Conservation (phyloP, 1,284 basidiomycete genomes). For the Exobasidium rhododendri region DNA sequence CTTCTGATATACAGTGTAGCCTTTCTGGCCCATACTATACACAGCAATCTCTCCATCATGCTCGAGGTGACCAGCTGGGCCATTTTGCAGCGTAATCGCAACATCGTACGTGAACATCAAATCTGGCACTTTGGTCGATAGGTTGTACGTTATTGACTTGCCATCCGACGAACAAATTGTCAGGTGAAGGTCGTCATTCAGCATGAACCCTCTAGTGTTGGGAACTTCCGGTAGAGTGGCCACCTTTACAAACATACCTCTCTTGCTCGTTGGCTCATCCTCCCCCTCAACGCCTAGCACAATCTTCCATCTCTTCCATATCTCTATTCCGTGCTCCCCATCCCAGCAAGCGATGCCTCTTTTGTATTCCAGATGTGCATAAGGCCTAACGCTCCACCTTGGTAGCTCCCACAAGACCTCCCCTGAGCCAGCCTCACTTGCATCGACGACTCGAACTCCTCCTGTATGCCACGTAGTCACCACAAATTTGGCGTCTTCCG, state of each 20-base stretch:
- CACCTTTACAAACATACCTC: slow-evolving; percentile 6
- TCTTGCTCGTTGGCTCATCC: background rate
- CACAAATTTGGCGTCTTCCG: slow-evolving; percentile 5
- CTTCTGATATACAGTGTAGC: slow-evolving; percentile 16
- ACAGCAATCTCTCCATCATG: slow-evolving; percentile 13
- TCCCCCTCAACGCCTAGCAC: background rate
- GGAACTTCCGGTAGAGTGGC: background rate
- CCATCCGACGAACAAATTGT: slow-evolving; percentile 12
- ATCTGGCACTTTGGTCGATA: background rate
- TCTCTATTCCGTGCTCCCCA: slow-evolving; percentile 4
- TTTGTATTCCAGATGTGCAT: slow-evolving; percentile 18
- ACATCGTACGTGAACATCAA: background rate
- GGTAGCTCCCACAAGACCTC: slow-evolving; percentile 11
- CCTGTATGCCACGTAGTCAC: slow-evolving; percentile 3
- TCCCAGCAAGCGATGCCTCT: slow-evolving; percentile 9
- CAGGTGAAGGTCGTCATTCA: slow-evolving; percentile 2
- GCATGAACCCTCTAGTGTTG: slow-evolving; percentile 7
- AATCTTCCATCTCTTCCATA: slow-evolving; percentile 11
- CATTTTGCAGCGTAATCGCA: background rate
- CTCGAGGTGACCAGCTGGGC: slow-evolving; percentile 16
- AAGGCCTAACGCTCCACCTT: background rate
- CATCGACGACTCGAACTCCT: slow-evolving; percentile 5
- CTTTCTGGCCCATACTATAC: slow-evolving; percentile 7
- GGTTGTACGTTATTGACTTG: slow-evolving; percentile 1
- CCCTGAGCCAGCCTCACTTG: background rate